Evolutionary conservation across 1,284 basidiomycete genomes (phyloP), one percentile per base, ranked within the genome.

Genomic region (Apiotrichum sp.): DNA sequence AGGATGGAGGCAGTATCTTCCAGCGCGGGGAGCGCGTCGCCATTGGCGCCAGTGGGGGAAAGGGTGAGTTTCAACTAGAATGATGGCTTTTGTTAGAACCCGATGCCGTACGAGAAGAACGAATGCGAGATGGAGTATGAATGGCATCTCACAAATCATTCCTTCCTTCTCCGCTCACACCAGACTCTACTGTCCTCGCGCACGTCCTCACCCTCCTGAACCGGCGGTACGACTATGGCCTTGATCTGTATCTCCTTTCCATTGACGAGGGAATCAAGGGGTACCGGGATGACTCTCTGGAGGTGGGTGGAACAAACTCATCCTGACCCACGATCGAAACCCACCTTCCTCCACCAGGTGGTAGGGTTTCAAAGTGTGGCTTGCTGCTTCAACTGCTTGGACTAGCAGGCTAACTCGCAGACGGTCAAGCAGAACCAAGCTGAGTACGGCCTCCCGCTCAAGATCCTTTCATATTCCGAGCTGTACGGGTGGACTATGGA

Each of bases 401-500:
- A 22, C 22, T 22, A 22, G 22, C 22, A 22, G 22, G 22, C 36
- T 38, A 50, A 29, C 22, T 3, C 38, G 22, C 69, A 95, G 89
- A 98, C 96, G 0, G 96, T 99, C 49, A 98, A 98, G 77, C 84
- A 93, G 47, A 99, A 99, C 74, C 91, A 96, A 69, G 81, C 87
- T 58, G 93, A 99, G 77, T 98, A 98, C 69, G 83, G 86, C 47
- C 86, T 98, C 69, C 93, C 96, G 0, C 83, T 99, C 49, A 97
- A 95, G 78, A 96, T 98, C 58, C 80, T 98, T 11, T 90, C 89
- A 0, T 99, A 99, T 67, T 85, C 90, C 58, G 93, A 98, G 66
- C 82, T 98, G 5, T 99, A 98, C 65, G 95, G 95, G 11, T 98
- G 96, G 96, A 98, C 95, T 0, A 99, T 99, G 95, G 95, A 99